Conservation (phyloP, 257 asterid species). For the Thymus mandschuricus region DNA sequence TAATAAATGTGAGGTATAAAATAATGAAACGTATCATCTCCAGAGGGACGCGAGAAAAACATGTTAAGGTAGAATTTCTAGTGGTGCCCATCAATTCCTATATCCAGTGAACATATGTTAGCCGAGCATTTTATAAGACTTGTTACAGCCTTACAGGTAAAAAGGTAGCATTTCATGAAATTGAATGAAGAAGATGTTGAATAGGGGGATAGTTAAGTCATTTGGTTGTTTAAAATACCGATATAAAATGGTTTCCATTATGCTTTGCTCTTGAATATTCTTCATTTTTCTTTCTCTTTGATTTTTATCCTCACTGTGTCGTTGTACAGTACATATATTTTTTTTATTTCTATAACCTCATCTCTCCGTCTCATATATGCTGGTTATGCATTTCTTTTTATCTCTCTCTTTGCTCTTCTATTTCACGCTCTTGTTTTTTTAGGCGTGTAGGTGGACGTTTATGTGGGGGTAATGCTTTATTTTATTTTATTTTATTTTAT, state of each 20-base stretch:
- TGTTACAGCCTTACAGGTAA: neutral
- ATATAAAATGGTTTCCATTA: neutral
- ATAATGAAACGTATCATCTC: no score
- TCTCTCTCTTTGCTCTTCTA: neutral
- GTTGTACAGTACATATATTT: neutral
- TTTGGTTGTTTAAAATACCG: slow-evolving; percentile 11
- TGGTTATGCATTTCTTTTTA: neutral
- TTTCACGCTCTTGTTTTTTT: no score
- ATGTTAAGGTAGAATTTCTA: neutral
- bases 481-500: neutral
- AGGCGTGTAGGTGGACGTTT: no score
- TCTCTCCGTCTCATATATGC: neutral
- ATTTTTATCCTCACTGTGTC: neutral
- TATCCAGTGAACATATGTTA: neutral
- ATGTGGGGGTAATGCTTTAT: neutral
- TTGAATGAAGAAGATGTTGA: neutral
- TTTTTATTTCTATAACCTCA: no score
- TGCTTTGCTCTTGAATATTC: neutral
- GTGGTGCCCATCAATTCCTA: neutral
- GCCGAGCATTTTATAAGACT: neutral
- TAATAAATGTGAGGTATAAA: no score
- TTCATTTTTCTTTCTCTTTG: neutral
- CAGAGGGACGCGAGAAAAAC: no score
- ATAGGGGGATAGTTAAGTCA: slow-evolving; percentile 12
- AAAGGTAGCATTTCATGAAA: slow-evolving; percentile 1